Base-by-base conservation (phyloP, 1,139 yeast genomes). In the Pichia sp. region DNA sequence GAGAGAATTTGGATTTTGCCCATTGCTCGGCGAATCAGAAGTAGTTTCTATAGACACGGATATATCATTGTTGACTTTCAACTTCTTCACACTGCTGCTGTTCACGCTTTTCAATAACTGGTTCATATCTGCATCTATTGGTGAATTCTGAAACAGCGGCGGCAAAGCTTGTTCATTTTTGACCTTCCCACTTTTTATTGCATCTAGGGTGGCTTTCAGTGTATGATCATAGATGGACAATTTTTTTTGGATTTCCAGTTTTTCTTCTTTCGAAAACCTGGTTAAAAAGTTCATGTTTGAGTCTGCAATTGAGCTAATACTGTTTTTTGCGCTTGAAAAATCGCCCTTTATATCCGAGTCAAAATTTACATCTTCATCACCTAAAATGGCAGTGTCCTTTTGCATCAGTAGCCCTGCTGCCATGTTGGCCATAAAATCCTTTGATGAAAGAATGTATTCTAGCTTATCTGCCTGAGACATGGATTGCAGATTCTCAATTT, bases 151-250 rank as follows among this genome's bases (percentile, higher is more conserved):
- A 19, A 53, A 50, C 11, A 47, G 23, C 15, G 57, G 53, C 16
- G 13, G n/a, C 16, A 36, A 36, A 10, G 43, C 23, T 19, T 43
- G 36, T 11, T 60, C 57, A 45, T 62, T 63, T 29, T 67, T 62
- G 8, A 62, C 54, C 47, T 64, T 65, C 52, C 69, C 62, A 57
- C 62, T 67, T 55, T 65, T 68, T 53, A 67, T 68, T 3, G 70
- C 67, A 41, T 59, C 63, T 42, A 70, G 49, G 10, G 64, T 66
- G 8, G 59, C 52, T 54, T 68, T 69, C 42, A 67, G 61, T n/a
- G 67, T 62, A 8, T 65, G 68, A n/a, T 61, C 67, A 44, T 63
- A 62, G 3, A 57, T 16, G 13, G 60, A 59, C 23, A 62, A 36
- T 44, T 55, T 62, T 30, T 55, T 55, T 30, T 61, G 61, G 3